phyloP scores from a whole-genome alignment of 2,329 filamentous ascomycete genomes.

The Fusarium sp. region DNA sequence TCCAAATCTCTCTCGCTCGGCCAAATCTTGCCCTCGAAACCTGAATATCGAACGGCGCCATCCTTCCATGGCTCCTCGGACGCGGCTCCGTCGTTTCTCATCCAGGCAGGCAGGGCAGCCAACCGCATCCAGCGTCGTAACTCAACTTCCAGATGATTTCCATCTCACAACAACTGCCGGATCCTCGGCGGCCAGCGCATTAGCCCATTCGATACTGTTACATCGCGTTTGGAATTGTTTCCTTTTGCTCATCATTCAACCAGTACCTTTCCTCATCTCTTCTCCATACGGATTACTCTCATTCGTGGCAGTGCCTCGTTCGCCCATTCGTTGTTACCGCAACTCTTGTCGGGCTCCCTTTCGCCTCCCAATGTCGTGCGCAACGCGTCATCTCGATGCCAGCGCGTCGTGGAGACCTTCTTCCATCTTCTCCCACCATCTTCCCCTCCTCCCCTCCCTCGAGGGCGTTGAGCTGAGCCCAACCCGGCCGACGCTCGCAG shows the following conservation, averaged over 20 bases:
- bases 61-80: conserved; percentile 6
- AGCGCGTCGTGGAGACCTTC: conserved; percentile 26
- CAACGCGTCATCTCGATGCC: conserved; percentile 33
- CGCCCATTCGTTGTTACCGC: conserved; percentile 29
- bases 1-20: not conserved
- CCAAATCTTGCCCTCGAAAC: not conserved
- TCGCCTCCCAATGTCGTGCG: not conserved
- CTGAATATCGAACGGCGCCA: conserved; percentile 21
- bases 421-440: conserved; percentile 10
- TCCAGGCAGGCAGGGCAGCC: not conserved
- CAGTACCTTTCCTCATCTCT: conserved; percentile 31
- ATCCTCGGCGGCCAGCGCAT: conserved; percentile 32
- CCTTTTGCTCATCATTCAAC: conserved; percentile 21
- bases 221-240: conserved; percentile 31
- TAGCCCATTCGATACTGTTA: conserved; percentile 37
- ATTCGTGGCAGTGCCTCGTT: conserved; percentile 32
- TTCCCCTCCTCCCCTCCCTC: conserved; percentile 9
- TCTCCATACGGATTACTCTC: conserved; percentile 24
- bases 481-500: conserved; percentile 8
- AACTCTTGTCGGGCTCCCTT: conserved; percentile 15
- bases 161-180: conserved; percentile 32
- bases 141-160: conserved; percentile 22
- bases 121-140: conserved; percentile 1
- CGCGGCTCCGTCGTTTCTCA: not conserved
- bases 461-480: not conserved